Evolutionary conservation across 345 rosid genomes (phyloP), one percentile per base, ranked within the genome.

Genomic region (Psidium friedrichsthalianum): DNA sequence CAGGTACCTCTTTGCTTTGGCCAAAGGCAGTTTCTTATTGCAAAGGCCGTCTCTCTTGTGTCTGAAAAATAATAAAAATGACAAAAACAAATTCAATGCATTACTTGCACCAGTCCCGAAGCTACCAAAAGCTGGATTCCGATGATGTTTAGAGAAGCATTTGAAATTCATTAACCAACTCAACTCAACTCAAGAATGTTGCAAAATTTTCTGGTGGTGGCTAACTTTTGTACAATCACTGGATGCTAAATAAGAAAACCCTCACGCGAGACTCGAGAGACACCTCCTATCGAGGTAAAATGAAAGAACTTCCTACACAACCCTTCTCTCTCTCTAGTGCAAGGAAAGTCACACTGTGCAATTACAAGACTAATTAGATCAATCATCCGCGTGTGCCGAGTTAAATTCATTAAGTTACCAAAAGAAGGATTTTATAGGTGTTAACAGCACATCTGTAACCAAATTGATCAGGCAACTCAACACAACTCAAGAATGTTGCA

Each of bases 1-100:
- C 89, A 94, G 85, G 90, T 95, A 93, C 85, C 93, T 90, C 86
- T 95, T 95, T 11, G 95, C 96, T 91, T 95, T 95, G 64, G 52
- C 80, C 90, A 95, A 90, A 24, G 94, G 86, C 90, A 94, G 64
- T 92, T 94, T 74, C 94, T 85, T 83, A 95, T 88, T 82, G 96
- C 89, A 86, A 86, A 88, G 21, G 95, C 95, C 61, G 98, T 92
- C 86, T 95, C 98, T 57, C 95, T 90, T 14, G 98, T 94, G 86
- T 94, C 95, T 95, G 91, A 40, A 32, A 42, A 55, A 74, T n/a
- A 15, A 61, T 69, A 69, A 69, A 69, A 69, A 36, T 16, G 3
- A 18, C 78, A 69, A 36, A 69, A 18, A 69, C 14, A 51, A 8
- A 51, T 8, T 51, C 16, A 61, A 3, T 4, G 47, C 78, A 36